A percentile compares a stretch with the other conserved stretches of the same genome.
phyloP scores from a whole-genome alignment of 257 asterid genomes.

The Solanum habrochaites region DNA sequence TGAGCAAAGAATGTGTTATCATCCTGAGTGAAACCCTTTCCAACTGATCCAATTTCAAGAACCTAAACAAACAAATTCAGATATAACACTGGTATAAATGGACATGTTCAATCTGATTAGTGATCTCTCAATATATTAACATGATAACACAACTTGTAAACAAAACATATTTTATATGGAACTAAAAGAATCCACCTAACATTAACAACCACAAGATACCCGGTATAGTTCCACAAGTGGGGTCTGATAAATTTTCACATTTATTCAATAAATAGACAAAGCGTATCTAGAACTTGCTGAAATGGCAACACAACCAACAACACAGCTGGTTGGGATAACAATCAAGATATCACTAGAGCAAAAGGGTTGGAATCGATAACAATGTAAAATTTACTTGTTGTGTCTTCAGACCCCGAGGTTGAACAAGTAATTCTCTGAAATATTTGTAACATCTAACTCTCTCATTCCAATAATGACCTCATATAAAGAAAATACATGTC shows the following conservation, averaged over 20 bases:
- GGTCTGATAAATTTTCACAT: neutral
- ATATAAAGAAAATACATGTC: neutral
- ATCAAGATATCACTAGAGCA: neutral
- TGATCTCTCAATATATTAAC: neutral
- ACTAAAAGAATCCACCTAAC: neutral
- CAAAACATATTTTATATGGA: neutral
- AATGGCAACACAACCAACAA: neutral
- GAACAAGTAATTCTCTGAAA: neutral
- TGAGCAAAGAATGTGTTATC: slow-evolving; percentile 63
- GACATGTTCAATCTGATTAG: neutral
- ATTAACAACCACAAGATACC: neutral
- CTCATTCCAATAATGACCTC: neutral
- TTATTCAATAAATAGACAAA: neutral
- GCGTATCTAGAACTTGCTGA: neutral
- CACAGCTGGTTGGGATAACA: neutral
- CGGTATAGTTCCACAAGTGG: neutral
- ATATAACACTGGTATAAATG: neutral
- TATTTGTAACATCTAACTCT: neutral
- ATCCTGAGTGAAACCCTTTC: slow-evolving; percentile 55
- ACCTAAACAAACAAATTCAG: slow-evolving; percentile 40
- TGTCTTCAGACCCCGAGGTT: neutral
- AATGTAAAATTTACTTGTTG: neutral
- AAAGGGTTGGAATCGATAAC: neutral
- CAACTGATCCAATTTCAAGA: slow-evolving; percentile 94
- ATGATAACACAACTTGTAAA: neutral